Base-by-base conservation (phyloP, 108 stramenopile genomes). In the Nitzschia sp. region DNA sequence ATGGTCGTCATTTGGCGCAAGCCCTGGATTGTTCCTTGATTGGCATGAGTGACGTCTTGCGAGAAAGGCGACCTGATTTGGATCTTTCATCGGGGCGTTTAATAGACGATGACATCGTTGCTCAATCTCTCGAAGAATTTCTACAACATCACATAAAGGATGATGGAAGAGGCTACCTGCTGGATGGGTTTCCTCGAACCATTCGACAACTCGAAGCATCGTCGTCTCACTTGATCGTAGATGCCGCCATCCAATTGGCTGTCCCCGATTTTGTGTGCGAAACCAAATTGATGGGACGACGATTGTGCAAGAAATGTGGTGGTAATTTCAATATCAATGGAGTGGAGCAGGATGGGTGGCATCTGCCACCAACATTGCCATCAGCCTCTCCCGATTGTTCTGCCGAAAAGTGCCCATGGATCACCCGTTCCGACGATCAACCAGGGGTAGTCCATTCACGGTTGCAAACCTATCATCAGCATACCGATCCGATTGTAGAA, bases 161-260 rank as follows among this genome's bases (percentile, higher is more conserved):
- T 45, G 47, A 30, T 41, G 34, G 19, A 27, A 17, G 16, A 59
- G 78, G 71, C 2, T 82, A 66, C 46, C 60, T 94, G 13, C 58
- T 94, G 64, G 93, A 94, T 66, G 90, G 93, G 11, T 94, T 85
- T 75, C 93, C 93, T 1, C 76, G 93, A 41, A 90, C 81, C 17
- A 29, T 73, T 25, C 30, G 50, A 15, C 93, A 94, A 65, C 59
- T 86, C 9, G 9, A 62, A 22, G 76, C 66, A 9, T 90, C 85
- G 84, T 82, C 86, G 31, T 45, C 21, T 9, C 21, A 63, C 21
- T 28, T 81, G 9, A 58, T 71, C 32, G 59, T 86, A 35, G 26
- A 69, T 0, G 45, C 78, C 27, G 87, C 85, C 9, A 54, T 94
- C 31, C 71, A 82, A 41, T 63, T 94, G 23, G 74, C 83, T 64